Evolutionary conservation across 2,329 filamentous ascomycete genomes (phyloP), one percentile per base, ranked within the genome.

Genomic region (Calonectria pteridis): DNA sequence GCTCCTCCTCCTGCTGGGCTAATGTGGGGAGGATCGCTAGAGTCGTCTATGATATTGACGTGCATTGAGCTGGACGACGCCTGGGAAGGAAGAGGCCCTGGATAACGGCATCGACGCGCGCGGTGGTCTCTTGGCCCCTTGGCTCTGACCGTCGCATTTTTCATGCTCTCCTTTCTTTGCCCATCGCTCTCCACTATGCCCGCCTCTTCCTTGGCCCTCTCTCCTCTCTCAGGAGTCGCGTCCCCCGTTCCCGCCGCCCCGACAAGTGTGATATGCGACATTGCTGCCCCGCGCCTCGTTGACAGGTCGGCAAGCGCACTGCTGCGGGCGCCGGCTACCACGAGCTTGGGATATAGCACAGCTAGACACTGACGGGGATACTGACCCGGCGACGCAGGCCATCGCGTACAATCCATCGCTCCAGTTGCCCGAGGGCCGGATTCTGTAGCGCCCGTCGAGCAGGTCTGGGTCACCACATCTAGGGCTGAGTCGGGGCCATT

Each of bases 401-500:
- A 53, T 74, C 69, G 75, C 67, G 69, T 67, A 73, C 58, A 50
- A 69, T 50, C 71, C 29, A 75, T 77, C 77, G 77, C 71, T 76
- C 69, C 68, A 75, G 50, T 62, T 67, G 73, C 75, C 72, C 51
- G 64, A 78, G 70, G 62, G 66, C 78, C 75, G 73, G 77, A 78
- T 77, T 71, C 59, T 50, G 73, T 79, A 79, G 78, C 76, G 76
- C 74, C 77, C 72, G 76, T 73, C 77, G 28, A 59, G 71, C 59
- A 71, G 71, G 71, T 72, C 46, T 68, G 67, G 71, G 73, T 67
- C 77, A 77, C 76, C 74, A 79, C 73, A 71, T 79, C 78, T 79
- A 80, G 78, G 78, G 78, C 78, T 79, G 78, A 80, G 72, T 71
- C 75, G 71, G 71, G 75, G 50, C 66, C 68, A 73, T 50, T 58